Conservation (phyloP, 257 asterid genomes). For the Primulina tabacum region DNA sequence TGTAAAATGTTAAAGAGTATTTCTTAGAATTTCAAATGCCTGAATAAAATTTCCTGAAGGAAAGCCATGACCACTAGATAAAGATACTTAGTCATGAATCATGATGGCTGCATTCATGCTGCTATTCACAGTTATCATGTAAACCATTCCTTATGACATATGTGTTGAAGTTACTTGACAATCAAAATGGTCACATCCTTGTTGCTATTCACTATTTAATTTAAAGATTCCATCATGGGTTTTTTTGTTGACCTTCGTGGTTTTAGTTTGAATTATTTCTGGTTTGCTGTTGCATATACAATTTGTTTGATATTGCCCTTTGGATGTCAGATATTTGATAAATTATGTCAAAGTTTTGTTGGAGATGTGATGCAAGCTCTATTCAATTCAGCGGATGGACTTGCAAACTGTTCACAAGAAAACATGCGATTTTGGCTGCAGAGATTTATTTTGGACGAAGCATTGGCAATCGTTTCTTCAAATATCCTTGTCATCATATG, state of each 20-base stretch:
- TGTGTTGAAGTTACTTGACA: slow-evolving; percentile 16
- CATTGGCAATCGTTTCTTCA: slow-evolving; percentile 72
- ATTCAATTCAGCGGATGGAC: slow-evolving; percentile 84
- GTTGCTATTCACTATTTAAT: slow-evolving; percentile 7
- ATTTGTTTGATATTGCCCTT: slow-evolving; percentile 22
- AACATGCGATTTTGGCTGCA: slow-evolving; percentile 48
- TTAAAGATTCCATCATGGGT: background rate
- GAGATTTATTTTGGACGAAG: slow-evolving; percentile 81
- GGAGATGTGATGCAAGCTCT: slow-evolving; percentile 95
- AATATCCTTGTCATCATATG: slow-evolving; percentile 66
- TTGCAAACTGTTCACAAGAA: slow-evolving; percentile 74
- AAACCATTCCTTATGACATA: background rate
- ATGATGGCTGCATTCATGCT: too few species aligned
- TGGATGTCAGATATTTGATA: slow-evolving; percentile 86
- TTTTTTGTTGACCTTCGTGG: slow-evolving; percentile 4
- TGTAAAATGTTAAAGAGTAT: background rate
- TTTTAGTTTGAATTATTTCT: slow-evolving; percentile 2
- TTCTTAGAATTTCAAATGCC: slow-evolving; percentile 7
- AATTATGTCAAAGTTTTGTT: slow-evolving; percentile 86
- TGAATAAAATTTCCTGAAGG: slow-evolving; percentile 1
- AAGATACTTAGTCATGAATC: too few species aligned
- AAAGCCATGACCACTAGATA: background rate
- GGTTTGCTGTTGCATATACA: background rate
- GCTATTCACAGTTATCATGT: too few species aligned
- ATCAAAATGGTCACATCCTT: slow-evolving; percentile 10